Evolutionary conservation across 192 early-diverging fungal species (phyloP).

Genomic region (Piromyces finnis): DNA sequence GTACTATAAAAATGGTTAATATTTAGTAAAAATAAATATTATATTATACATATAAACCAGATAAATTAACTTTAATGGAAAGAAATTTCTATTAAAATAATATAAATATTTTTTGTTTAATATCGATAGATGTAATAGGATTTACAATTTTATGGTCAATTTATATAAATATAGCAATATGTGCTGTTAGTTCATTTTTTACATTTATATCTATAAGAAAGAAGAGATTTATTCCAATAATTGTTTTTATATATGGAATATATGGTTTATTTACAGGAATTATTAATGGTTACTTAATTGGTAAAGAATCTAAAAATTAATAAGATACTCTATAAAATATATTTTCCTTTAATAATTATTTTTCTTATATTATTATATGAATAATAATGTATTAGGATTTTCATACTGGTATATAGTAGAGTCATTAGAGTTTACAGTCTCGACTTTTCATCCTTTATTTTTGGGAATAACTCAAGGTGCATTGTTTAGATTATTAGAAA

Average conservation of each 20-base stretch:
- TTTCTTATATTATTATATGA: no score
- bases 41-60: no score
- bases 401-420: background rate
- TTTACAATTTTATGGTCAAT: background rate
- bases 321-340: no score
- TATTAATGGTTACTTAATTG: background rate
- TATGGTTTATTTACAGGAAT: background rate
- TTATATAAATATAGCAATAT: background rate
- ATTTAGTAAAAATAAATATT: no score
- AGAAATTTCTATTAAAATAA: no score
- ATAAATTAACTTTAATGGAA: no score
- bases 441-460: background rate
- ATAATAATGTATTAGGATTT: background rate
- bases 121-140: background rate
- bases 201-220: background rate
- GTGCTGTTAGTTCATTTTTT: background rate
- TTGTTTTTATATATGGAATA: background rate
- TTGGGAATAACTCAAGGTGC: background rate
- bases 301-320: no score
- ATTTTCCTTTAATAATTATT: background rate
- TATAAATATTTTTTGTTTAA: no score
- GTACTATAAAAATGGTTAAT: background rate
- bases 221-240: background rate
- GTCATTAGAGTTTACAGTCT: background rate
- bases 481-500: background rate